Conservation (phyloP, 1,139 yeast genomes). For the Scheffersomyces lignicola region DNA sequence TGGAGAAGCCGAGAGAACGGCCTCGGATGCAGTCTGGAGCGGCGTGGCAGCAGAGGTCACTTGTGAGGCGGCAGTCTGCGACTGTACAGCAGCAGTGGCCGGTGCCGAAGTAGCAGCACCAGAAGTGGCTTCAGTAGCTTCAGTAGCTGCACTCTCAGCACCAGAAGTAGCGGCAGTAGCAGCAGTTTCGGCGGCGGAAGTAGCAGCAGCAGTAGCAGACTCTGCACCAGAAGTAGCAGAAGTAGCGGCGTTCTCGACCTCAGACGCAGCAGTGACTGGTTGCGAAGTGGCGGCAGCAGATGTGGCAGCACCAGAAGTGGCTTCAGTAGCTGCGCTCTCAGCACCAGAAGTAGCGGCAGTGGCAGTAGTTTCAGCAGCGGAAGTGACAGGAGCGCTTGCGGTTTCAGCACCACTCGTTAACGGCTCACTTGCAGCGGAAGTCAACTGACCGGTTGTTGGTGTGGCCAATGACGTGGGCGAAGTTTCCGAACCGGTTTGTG, state of each 20-base stretch:
- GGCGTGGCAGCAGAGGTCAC: slow-evolving; percentile 6
- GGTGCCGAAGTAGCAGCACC: slow-evolving; percentile 3
- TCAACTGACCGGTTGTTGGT: no score
- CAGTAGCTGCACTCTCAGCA: slow-evolving; percentile 9
- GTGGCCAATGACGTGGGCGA: no score
- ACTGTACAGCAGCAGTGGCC: slow-evolving; percentile 7
- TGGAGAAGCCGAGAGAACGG: slow-evolving; percentile 3
- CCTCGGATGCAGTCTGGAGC: slow-evolving; percentile 7
- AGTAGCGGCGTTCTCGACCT: not conserved
- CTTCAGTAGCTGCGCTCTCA: slow-evolving; percentile 2
- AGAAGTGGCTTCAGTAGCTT: slow-evolving; percentile 9
- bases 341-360: not conserved
- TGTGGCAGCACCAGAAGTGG: not conserved
- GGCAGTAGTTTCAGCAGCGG: not conserved
- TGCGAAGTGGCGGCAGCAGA: slow-evolving; percentile 4
- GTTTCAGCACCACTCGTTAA: no score
- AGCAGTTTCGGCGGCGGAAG: slow-evolving; percentile 6
- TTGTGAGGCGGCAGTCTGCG: slow-evolving; percentile 9
- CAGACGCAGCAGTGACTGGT: slow-evolving; percentile 6
- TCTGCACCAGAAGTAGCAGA: slow-evolving; percentile 5
- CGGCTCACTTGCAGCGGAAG: no score
- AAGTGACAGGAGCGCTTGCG: no score
- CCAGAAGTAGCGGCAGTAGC: slow-evolving; percentile 8
- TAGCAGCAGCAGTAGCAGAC: slow-evolving; percentile 6
- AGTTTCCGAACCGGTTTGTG: no score